Evolutionary conservation across 768 basidiomycete genomes (phyloP), one percentile per base, ranked within the genome.

Genomic region (Termitomyces bulborhizus): DNA sequence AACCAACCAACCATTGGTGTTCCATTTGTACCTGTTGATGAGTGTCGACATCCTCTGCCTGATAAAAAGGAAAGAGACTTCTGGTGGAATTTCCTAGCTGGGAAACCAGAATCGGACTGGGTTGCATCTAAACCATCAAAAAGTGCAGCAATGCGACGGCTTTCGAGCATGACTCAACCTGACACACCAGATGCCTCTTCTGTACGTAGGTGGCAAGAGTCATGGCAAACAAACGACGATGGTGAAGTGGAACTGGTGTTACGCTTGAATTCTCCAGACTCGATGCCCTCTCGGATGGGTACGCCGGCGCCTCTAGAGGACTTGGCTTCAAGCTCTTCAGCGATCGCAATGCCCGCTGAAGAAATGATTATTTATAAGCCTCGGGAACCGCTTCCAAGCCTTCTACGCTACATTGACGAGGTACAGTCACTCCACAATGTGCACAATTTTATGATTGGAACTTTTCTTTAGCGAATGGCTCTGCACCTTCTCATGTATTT

Each of bases 401-500:
- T 87, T 18, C 58, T 92, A 53, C 74, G 70, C 57, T 71, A 74
- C 51, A 81, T 92, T 45, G 85, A 90, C 63, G 83, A 89, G 68
- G 89, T 88, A 69, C 57, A 51, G n/a, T 51, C 24, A 49, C 16
- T 57, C 57, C 32, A 37, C 34, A 42, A 45, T 26, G 16, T 51
- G 31, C 31, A 12, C 43, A n/a, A 16, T 29, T 50, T 51, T 39
- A 7, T 53, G 18, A 39, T 29, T 46, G 61, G 52, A 21, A 65
- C 58, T 43, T 49, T 45, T 47, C 50, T 57, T 32, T 60, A 92
- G 90, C 77, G 79, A 63, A 81, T 76, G 66, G 81, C 87, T 4
- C 66, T 92, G 27, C 90, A 90, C 65, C 75, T 92, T 44, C 69
- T 93, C 56, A 90, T 88, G 86, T 91, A 90, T 66, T 91, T 91